Percentiles rank a stretch among this genome's conserved stretches.
Evolutionary conservation across 2,329 filamentous ascomycete genomes (phyloP).

Genomic region (Trichoderma koningiopsis): DNA sequence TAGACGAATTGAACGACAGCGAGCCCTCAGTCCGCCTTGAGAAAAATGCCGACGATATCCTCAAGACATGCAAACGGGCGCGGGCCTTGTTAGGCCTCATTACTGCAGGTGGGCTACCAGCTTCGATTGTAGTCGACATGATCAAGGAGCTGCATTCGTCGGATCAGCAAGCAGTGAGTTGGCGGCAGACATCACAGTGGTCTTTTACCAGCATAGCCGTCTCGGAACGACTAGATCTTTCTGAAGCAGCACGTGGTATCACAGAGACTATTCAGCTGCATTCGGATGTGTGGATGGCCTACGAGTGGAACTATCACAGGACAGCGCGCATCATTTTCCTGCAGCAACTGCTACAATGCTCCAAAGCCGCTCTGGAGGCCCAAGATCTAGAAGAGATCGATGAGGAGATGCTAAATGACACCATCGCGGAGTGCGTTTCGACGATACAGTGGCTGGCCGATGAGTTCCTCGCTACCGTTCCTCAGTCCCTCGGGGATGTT

Average conservation of each 20-base stretch:
- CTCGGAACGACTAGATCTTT: conserved; percentile 8
- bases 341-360: conserved; percentile 39
- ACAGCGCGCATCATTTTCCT: conserved; percentile 43
- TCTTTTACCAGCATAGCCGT: conserved; percentile 34
- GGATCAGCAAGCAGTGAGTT: conserved; percentile 36
- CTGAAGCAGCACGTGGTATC: background rate
- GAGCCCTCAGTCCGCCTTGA: conserved; percentile 35
- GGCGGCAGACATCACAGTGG: conserved; percentile 41
- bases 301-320: conserved; percentile 47
- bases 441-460: conserved; percentile 38
- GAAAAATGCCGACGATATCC: conserved; percentile 35
- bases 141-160: conserved; percentile 37
- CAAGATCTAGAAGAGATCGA: background rate
- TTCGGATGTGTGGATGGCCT: conserved; percentile 44
- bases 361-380: conserved; percentile 21
- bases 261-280: conserved; percentile 37
- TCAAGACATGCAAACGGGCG: conserved; percentile 37
- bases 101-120: background rate
- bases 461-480: conserved; percentile 41
- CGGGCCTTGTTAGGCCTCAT: conserved; percentile 15
- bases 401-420: background rate
- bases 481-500: conserved; percentile 43
- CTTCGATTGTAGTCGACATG: conserved; percentile 30
- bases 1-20: conserved; percentile 37
- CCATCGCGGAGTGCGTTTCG: conserved; percentile 28